Base-by-base conservation (phyloP, 345 rosid genomes). In the Bretschneidera sinensis region DNA sequence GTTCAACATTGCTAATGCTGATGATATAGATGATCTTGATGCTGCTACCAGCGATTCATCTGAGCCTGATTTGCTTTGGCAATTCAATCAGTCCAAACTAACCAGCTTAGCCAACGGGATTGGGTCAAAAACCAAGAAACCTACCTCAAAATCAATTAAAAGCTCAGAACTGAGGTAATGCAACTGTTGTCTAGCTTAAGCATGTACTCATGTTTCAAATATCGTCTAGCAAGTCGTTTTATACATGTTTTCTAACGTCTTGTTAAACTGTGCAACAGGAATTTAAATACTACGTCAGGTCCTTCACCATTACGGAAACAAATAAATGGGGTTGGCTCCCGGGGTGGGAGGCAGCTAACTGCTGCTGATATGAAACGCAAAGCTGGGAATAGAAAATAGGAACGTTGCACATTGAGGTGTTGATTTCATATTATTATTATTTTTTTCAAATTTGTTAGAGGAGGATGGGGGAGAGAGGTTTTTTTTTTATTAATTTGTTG, bases 51-150 rank as follows among this genome's bases (percentile, higher is more conserved):
- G 97, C 59, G 97, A 94, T 69, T 87, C 95, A 34, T 89, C 96
- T 1, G 99, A 94, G 68, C 80, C 85, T 59, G 94, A 94, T 71
- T 74, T 87, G 85, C 86, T 84, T 23, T 94, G 99, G 97, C 97
- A 87, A 53, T 84, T 74, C 59, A 90, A 84, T 73, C 96, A 83
- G 53, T 63, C 92, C 74, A 92, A 83, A 70, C 65, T 84, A 54
- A 58, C 76, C 33, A 66, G 83, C 68, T 21, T 76, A 51, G 33
- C 77, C 19, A 81, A 81, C 55, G 85, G 71, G 45, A 75, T 58
- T 21, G 87, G 79, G 43, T 39, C 78, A 49, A 78, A 84, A 63
- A 60, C 63, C 61, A 83, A 79, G 67, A 94, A 73, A 67, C 71
- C 88, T 15, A 68, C 50, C 69, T 62, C 82, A 58, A 94, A 63